A percentile compares a stretch with the other conserved stretches of the same genome.
These are phyloP conservation scores for Kurtzmaniella quercitrusa DNA, from an alignment of 1,139 yeast genomes.

Conservation along the genomic window DNA sequence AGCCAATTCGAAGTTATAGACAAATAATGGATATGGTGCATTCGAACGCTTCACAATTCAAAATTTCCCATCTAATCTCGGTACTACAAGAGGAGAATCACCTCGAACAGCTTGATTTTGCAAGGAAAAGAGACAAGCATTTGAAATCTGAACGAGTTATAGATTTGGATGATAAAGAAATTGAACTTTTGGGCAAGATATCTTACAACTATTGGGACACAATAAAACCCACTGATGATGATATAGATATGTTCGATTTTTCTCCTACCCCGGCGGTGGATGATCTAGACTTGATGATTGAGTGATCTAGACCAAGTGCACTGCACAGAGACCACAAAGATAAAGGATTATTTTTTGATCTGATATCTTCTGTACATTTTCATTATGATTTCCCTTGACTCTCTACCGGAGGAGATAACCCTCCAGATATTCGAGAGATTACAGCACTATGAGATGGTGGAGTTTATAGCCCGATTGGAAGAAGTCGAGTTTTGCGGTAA, in stretches of 20 bases:
- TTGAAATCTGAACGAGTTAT: neutral
- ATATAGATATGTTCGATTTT: constrained; percentile 25
- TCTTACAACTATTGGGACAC: constrained; percentile 38
- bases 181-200: constrained; percentile 17
- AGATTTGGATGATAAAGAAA: neutral
- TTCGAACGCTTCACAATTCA: constrained; percentile 15
- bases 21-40: constrained; percentile 21
- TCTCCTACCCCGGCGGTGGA: neutral
- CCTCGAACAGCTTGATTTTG: constrained; percentile 18
- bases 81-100: constrained; percentile 26
- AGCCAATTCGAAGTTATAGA: constrained; percentile 19
- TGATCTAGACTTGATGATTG: constrained; percentile 1
- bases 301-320: too few relatives aligned
- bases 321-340: too few relatives aligned
- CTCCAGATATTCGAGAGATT: constrained; percentile 18
- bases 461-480: constrained; percentile 12
- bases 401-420: constrained; percentile 25
- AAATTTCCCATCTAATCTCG: constrained; percentile 19
- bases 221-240: constrained; percentile 18
- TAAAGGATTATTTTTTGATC: too few relatives aligned
- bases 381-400: constrained; percentile 5
- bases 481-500: constrained; percentile 1
- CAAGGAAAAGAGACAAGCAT: constrained; percentile 7
- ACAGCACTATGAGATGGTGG: constrained; percentile 18
- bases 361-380: too few relatives aligned